phyloP scores from a whole-genome alignment of 805 yeast genomes.

The Tetrapisispora namnaoensis region DNA sequence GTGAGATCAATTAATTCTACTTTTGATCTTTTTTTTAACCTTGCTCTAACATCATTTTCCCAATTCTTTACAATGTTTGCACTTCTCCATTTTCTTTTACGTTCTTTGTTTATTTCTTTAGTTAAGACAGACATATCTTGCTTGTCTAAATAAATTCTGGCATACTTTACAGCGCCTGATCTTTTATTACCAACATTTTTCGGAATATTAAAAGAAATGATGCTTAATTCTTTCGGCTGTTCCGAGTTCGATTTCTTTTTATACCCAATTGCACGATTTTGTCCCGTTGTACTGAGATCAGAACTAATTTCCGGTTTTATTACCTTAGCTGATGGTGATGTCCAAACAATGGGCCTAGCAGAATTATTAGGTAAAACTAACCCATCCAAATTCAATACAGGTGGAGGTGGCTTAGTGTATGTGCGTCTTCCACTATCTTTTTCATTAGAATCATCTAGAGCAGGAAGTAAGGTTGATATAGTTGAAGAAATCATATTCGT shows the following conservation, averaged over 20 bases:
- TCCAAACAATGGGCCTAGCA: not conserved
- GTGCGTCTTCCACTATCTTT: conserved; percentile 5
- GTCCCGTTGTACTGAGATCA: not conserved
- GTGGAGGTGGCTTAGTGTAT: conserved; percentile 12
- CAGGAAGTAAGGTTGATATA: conserved; percentile 17
- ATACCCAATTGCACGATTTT: not conserved
- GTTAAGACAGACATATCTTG: conserved; percentile 17
- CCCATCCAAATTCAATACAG: conserved; percentile 24
- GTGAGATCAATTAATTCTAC: conserved; percentile 39
- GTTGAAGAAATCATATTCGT: conserved; percentile 18
- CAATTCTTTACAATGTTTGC: conserved; percentile 71
- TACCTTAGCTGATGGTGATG: not conserved
- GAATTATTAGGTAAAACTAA: conserved; percentile 17
- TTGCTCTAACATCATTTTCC: conserved; percentile 74
- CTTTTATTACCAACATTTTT: conserved; percentile 9
- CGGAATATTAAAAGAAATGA: conserved; percentile 7
- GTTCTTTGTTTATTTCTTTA: conserved; percentile 23
- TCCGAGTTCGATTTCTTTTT: conserved; percentile 2
- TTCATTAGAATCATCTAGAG: conserved; percentile 4
- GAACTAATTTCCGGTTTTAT: not conserved
- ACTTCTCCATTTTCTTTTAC: conserved; percentile 29
- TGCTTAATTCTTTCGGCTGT: conserved; percentile 1
- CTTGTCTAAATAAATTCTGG: conserved; percentile 13
- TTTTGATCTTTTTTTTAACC: conserved; percentile 67
- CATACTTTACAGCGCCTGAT: conserved; percentile 16